Conservation (phyloP, 306 rosid species). For the Cucurbita argyrosperma region DNA sequence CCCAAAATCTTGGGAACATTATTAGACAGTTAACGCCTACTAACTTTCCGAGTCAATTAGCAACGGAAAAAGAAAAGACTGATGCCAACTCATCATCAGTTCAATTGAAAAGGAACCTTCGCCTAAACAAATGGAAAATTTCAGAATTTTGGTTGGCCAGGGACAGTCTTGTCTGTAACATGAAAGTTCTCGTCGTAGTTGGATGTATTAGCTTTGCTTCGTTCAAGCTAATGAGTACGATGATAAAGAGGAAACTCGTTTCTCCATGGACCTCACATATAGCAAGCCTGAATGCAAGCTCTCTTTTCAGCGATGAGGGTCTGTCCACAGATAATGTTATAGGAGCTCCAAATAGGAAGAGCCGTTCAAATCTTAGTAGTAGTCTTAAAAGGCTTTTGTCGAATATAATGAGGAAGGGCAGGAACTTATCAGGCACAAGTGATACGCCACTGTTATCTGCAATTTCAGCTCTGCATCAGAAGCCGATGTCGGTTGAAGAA, state of each 20-base stretch:
- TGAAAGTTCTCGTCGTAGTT: conserved; percentile 32
- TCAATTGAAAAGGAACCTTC: conserved; percentile 65
- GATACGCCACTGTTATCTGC: conserved; percentile 28
- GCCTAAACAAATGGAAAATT: conserved; percentile 32
- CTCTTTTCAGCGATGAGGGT: conserved; percentile 29
- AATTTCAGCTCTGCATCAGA: conserved; percentile 20
- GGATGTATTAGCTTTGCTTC: conserved; percentile 65
- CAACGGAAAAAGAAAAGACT: conserved; percentile 36
- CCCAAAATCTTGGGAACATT: conserved; percentile 52
- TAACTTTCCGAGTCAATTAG: conserved; percentile 50
- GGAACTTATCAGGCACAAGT: conserved; percentile 27
- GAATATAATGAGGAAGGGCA: conserved; percentile 22
- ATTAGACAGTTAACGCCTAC: conserved; percentile 76
- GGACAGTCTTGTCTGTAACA: conserved; percentile 27
- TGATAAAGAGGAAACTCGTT: conserved; percentile 22
- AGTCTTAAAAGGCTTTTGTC: conserved; percentile 37
- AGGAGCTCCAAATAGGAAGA: conserved; percentile 41
- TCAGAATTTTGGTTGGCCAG: conserved; percentile 39
- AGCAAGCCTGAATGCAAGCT: conserved; percentile 16
- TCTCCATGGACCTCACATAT: conserved; percentile 26
- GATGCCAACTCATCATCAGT: conserved; percentile 32
- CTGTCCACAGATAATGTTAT: conserved; percentile 30
- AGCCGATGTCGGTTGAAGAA: conserved; percentile 65
- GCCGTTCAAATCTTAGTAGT: conserved; percentile 26
- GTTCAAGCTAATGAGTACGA: conserved; percentile 43